Conservation (phyloP, 2,329 filamentous ascomycete species). For the Teratosphaeria pseudoeucalypti region DNA sequence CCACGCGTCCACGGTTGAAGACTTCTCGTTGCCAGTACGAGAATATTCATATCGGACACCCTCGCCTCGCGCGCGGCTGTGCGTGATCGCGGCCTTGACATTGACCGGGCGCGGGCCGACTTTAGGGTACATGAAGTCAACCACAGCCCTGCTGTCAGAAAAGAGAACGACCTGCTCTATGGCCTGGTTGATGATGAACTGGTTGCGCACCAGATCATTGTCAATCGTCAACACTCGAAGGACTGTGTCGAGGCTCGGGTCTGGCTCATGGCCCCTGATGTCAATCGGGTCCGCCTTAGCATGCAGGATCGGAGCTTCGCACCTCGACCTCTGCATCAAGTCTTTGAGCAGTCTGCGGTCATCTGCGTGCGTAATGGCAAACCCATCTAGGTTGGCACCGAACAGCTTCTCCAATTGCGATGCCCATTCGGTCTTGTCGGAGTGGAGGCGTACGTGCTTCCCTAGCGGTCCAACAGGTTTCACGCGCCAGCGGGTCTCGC, state of each 20-base stretch:
- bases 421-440: slow-evolving; percentile 68
- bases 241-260: slow-evolving; percentile 58
- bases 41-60: slow-evolving; percentile 51
- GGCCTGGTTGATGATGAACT: slow-evolving; percentile 68
- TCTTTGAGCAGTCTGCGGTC: slow-evolving; percentile 61
- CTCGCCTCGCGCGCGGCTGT: slow-evolving; percentile 45
- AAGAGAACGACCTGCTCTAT: slow-evolving; percentile 83
- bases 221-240: slow-evolving; percentile 71
- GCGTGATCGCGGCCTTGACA: slow-evolving; percentile 52
- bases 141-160: slow-evolving; percentile 54
- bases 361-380: slow-evolving; percentile 66
- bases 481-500: slow-evolving; percentile 57
- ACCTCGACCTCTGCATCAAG: slow-evolving; percentile 53
- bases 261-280: slow-evolving; percentile 59
- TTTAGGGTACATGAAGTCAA: slow-evolving; percentile 54
- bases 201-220: slow-evolving; percentile 64
- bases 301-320: slow-evolving; percentile 50
- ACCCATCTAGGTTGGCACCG: slow-evolving; percentile 59
- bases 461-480: slow-evolving; percentile 80
- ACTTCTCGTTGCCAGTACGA: slow-evolving; percentile 38
- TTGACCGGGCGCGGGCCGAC: slow-evolving; percentile 37
- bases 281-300: slow-evolving; percentile 47
- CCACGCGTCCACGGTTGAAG: slow-evolving; percentile 45
- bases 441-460: slow-evolving; percentile 57
- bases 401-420: slow-evolving; percentile 68